Base-by-base conservation (phyloP, 352 stramenopile species). In the Phytophthora cryptogea region DNA sequence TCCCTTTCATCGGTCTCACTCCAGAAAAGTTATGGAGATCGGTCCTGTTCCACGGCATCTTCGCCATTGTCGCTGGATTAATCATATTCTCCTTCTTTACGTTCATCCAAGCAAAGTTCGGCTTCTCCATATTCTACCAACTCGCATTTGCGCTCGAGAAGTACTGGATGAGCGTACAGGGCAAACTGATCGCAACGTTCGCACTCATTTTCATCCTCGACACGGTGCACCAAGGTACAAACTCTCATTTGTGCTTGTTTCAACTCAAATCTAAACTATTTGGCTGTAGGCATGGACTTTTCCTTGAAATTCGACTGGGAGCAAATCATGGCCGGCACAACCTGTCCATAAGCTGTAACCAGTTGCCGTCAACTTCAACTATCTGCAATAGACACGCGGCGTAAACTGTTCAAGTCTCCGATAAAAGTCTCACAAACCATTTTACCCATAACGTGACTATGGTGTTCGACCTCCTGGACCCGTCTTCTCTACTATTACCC, bases 91-190 rank as follows among this genome's bases (percentile, higher is more conserved):
- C 55, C 28, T 30, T 71, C 23, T 54, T 59, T 11, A n/a, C 32
- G 2, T 20, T 74, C 23, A 37, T 71, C 13, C 43, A 51, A 16
- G 32, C 17, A 7, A 72, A 75, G 43, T 76, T 68, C 51, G 57
- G 57, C 6, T 33, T 71, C 28, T 64, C 32, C 27, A 59, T 44
- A 16, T 47, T 71, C 17, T 55, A 68, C 32, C 47, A 68, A 44
- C 46, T 78, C 5, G 58, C 56, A 4, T 78, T 78, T 49, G 45
- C 70, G 41, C 55, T 78, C 27, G 66, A 74, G 44, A 71, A 58
- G 39, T 74, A 76, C 51, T 70, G 54, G 40, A 58, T 65, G 46
- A 54, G 43, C 26, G 54, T 69, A 3, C 65, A 72, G 28, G 61
- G 52, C 33, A 70, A 72, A 42, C 31, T 73, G 14, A 32, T 67